Conservation (phyloP, 352 stramenopile species). For the Globisporangium polare region DNA sequence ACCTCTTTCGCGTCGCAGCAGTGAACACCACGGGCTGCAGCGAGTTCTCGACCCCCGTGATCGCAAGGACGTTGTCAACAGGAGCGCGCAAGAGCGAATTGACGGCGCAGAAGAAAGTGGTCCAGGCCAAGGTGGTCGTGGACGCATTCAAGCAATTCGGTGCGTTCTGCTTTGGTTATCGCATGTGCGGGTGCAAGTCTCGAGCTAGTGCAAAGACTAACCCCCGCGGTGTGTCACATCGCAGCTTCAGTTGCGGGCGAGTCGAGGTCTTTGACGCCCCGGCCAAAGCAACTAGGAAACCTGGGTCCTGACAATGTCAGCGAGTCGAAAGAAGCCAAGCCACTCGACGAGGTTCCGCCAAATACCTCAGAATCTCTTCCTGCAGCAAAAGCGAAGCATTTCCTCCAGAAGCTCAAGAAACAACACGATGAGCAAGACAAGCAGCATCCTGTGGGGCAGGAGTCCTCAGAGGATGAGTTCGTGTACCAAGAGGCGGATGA, state of each 20-base stretch:
- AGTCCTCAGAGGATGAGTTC: neutral
- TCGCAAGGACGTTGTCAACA: conserved; percentile 1
- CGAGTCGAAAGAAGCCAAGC: neutral
- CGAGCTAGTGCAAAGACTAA: neutral
- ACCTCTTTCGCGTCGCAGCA: conserved; percentile 25
- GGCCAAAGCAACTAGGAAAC: neutral
- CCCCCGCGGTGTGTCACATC: neutral
- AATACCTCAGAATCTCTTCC: neutral
- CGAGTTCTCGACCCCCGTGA: conserved; percentile 16
- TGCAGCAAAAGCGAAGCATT: neutral
- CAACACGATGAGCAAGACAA: neutral
- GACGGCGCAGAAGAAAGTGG: conserved; percentile 5
- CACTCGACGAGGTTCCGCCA: neutral
- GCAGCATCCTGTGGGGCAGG: neutral
- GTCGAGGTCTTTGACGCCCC: neutral
- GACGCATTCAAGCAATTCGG: conserved; percentile 11
- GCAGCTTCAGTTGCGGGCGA: neutral
- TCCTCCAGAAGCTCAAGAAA: neutral
- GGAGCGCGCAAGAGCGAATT: neutral
- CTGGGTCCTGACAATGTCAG: neutral
- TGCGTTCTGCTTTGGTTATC: neutral
- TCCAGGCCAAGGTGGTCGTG: neutral
- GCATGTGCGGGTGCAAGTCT: neutral
- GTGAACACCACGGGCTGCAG: conserved; percentile 11
- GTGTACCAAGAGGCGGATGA: neutral